Conservation (phyloP, 768 basidiomycete species). For the Lanmaoa rubissima region DNA sequence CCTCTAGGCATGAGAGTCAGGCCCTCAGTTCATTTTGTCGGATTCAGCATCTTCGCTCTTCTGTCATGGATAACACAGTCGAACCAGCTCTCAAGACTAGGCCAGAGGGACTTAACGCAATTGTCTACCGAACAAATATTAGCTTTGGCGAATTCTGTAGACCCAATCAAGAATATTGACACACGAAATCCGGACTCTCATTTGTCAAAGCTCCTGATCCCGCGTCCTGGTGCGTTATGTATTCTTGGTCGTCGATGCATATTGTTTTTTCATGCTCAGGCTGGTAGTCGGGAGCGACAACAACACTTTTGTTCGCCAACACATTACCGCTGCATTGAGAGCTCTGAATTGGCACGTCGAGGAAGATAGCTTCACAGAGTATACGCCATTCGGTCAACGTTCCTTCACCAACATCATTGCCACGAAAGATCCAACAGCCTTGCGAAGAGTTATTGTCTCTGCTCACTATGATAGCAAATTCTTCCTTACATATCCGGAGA, state of each 20-base stretch:
- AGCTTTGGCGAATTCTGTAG: slow-evolving; percentile 50
- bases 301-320: slow-evolving; percentile 78
- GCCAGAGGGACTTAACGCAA: slow-evolving; percentile 36
- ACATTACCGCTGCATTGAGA: slow-evolving; percentile 72
- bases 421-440: slow-evolving; percentile 87
- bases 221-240: slow-evolving; percentile 62
- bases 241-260: background rate
- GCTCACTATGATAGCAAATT: slow-evolving; percentile 96
- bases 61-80: slow-evolving; percentile 25
- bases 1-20: slow-evolving; percentile 16
- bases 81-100: slow-evolving; percentile 32
- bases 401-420: slow-evolving; percentile 90
- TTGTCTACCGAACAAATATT: slow-evolving; percentile 53
- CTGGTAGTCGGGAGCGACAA: slow-evolving; percentile 64
- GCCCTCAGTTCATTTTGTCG: slow-evolving; percentile 1
- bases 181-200: slow-evolving; percentile 64
- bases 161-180: slow-evolving; percentile 70
- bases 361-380: slow-evolving; percentile 72
- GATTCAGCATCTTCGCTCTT: slow-evolving; percentile 12
- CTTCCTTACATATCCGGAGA: slow-evolving; percentile 64
- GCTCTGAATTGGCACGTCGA: slow-evolving; percentile 85
- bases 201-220: slow-evolving; percentile 82
- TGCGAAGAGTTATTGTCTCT: slow-evolving; percentile 78
- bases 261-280: background rate
- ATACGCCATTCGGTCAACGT: slow-evolving; percentile 79